phyloP scores from a whole-genome alignment of 305 asterid species.

The Solanum hybrid region DNA sequence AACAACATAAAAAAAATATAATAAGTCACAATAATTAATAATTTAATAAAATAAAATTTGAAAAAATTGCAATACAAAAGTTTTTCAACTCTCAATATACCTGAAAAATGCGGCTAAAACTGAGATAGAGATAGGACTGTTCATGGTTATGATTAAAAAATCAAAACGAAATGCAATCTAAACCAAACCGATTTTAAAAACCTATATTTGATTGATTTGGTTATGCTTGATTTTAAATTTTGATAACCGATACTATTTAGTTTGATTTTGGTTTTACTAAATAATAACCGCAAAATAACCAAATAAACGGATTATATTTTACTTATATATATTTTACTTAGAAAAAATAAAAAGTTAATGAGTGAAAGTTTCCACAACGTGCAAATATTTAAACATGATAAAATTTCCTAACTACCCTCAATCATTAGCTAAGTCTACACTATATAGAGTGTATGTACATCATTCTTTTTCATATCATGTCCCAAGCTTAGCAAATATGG shows the following conservation, averaged over 20 bases:
- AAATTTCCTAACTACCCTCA: neutral
- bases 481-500: neutral
- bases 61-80: neutral
- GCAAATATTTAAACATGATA: neutral
- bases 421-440: neutral
- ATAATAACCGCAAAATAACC: neutral
- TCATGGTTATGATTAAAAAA: too few relatives aligned
- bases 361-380: neutral
- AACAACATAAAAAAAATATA: neutral
- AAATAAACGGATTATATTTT: too few relatives aligned
- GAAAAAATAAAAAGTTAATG: neutral
- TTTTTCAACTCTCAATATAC: neutral
- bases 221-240: too few relatives aligned
- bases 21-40: neutral
- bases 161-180: accelerated
- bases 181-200: too few relatives aligned
- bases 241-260: too few relatives aligned
- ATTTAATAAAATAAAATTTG: neutral
- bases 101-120: neutral
- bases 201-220: too few relatives aligned
- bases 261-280: too few relatives aligned
- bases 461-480: neutral
- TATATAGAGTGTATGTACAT: neutral
- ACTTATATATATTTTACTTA: neutral
- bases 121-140: neutral